Conservation (phyloP, 768 basidiomycete species). For the Ramaria sp. region DNA sequence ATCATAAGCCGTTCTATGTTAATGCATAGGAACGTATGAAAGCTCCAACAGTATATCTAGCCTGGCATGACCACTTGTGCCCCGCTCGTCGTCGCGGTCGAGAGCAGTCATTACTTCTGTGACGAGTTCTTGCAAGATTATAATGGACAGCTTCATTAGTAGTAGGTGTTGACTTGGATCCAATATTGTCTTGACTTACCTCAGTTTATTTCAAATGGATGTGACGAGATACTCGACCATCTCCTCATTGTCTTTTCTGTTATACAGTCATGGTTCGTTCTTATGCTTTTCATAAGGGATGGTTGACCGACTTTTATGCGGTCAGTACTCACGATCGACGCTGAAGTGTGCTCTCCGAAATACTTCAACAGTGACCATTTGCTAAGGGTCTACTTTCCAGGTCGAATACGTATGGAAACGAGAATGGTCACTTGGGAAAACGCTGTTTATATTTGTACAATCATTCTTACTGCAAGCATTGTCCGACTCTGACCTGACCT, state of each 20-base stretch:
- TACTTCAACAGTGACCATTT: neutral
- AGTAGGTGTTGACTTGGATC: too few relatives aligned
- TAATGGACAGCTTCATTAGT: too few relatives aligned
- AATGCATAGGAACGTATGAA: too few relatives aligned
- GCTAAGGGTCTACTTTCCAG: neutral
- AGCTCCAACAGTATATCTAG: too few relatives aligned
- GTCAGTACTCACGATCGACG: neutral
- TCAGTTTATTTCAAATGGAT: too few relatives aligned
- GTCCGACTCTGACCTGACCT: neutral
- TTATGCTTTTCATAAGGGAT: neutral
- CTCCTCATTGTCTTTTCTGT: neutral
- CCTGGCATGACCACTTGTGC: too few relatives aligned
- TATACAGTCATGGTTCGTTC: neutral
- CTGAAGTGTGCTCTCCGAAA: neutral
- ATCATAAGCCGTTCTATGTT: too few relatives aligned
- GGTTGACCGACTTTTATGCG: neutral
- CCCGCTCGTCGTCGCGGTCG: neutral
- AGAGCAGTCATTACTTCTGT: neutral
- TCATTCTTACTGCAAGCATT: neutral
- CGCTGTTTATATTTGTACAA: neutral
- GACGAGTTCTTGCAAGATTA: too few relatives aligned
- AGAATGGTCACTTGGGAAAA: neutral
- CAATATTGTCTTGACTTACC: too few relatives aligned
- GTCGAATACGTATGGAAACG: neutral
- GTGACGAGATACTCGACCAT: neutral